Evolutionary conservation across 139 green algal genomes (phyloP).

Genomic region (Raphidocelis subcapitata): DNA sequence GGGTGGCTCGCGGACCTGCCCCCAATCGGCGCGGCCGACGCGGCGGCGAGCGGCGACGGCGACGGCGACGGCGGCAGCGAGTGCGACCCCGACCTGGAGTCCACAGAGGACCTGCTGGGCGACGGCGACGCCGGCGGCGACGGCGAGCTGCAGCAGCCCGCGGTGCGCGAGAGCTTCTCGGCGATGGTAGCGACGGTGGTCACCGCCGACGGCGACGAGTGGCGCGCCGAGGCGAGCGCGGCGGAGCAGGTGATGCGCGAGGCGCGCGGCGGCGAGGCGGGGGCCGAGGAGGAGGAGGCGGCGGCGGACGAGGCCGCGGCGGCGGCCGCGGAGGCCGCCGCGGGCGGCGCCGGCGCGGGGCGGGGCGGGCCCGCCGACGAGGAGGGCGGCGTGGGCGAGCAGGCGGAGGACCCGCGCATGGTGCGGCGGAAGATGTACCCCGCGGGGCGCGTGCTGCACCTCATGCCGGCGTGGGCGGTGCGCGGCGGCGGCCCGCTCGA

Average conservation of each 20-base stretch:
- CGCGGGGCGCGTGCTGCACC: constrained; percentile 77
- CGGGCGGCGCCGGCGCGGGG: not conserved
- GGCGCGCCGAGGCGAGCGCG: constrained; percentile 7
- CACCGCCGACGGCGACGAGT: not conserved
- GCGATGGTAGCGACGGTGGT: constrained; percentile 25
- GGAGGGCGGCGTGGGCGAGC: not conserved
- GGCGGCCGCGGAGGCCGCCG: not conserved
- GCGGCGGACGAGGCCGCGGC: not conserved
- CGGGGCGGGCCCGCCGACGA: not conserved
- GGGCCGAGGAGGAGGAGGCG: not conserved
- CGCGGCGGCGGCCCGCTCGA: too few species aligned
- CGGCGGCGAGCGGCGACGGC: too few species aligned
- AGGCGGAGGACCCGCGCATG: not conserved
- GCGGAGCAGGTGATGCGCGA: constrained; percentile 24
- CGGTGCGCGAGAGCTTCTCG: constrained; percentile 25
- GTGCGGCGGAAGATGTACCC: constrained; percentile 64
- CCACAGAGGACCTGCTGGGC: constrained; percentile 6
- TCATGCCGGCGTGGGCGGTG: constrained; percentile 59
- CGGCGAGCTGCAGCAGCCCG: constrained; percentile 6
- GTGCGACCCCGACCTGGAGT: constrained; percentile 4
- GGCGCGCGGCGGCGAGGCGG: not conserved
- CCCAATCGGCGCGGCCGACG: too few species aligned
- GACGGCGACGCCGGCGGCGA: not conserved
- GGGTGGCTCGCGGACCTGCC: not conserved
- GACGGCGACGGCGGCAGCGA: too few species aligned